These are phyloP conservation scores for Linanthus parryae DNA, from an alignment of 148 eudicot species.

Conservation along the genomic window DNA sequence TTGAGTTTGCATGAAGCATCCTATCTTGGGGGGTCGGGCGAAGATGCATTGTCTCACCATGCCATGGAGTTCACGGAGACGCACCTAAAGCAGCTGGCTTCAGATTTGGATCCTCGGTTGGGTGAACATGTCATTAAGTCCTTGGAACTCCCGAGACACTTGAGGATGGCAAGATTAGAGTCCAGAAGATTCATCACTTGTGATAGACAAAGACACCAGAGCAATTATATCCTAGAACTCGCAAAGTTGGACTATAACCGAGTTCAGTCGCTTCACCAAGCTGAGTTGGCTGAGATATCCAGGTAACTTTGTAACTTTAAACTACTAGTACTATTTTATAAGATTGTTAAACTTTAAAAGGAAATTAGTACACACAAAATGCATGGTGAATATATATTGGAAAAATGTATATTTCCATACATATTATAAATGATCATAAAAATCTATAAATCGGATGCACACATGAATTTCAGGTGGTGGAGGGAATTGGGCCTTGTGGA, in stretches of 20 bases:
- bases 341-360: not conserved
- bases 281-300: conserved; percentile 20
- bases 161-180: conserved; percentile 29
- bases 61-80: conserved; percentile 16
- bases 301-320: conserved; percentile 11
- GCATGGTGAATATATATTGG: not conserved
- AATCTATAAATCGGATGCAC: not conserved
- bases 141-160: conserved; percentile 28
- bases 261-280: conserved; percentile 20
- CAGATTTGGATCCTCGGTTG: conserved; percentile 6
- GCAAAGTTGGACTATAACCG: conserved; percentile 26
- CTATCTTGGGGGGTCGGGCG: not conserved
- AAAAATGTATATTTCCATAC: not conserved
- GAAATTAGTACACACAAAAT: not conserved
- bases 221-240: conserved; percentile 13
- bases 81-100: conserved; percentile 10
- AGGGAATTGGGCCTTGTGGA: conserved; percentile 26
- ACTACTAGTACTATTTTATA: not conserved
- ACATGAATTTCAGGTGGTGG: conserved; percentile 55
- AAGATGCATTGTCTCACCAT: conserved; percentile 1
- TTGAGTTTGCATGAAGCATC: conserved; percentile 16
- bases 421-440: not conserved
- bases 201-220: conserved; percentile 12
- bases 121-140: not conserved
- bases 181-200: conserved; percentile 21